These are phyloP conservation scores for Acanthamoeba divionensis DNA, from an alignment of 208 protist genomes.

Conservation along the genomic window DNA sequence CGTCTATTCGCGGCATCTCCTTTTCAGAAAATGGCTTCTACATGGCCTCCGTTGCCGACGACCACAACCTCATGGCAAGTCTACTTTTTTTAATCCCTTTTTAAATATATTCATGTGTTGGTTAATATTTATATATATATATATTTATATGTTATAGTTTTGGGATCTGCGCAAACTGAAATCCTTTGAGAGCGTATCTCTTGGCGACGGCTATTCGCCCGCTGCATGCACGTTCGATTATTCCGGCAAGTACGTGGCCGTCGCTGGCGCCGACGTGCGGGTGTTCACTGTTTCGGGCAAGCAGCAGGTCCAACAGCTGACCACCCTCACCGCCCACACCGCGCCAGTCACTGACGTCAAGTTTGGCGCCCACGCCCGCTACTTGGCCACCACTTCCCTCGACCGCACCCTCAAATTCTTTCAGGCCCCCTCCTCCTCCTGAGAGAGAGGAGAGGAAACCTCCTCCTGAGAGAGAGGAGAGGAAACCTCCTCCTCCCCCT, in stretches of 20 bases:
- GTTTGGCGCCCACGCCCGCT: slow-evolving; percentile 4
- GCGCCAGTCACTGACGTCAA: background rate
- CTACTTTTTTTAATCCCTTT: too few relatives aligned
- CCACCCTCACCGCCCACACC: slow-evolving; percentile 11
- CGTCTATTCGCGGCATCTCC: slow-evolving; percentile 73
- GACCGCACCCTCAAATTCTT: slow-evolving; percentile 57
- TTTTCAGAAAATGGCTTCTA: slow-evolving; percentile 85
- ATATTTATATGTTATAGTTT: slow-evolving; percentile 68
- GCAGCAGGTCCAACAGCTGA: background rate
- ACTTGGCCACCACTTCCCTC: slow-evolving; percentile 20
- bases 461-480: too few relatives aligned
- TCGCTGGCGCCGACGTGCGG: slow-evolving; percentile 60
- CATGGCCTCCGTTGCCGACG: slow-evolving; percentile 82
- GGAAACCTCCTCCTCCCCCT: too few relatives aligned
- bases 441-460: too few relatives aligned
- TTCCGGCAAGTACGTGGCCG: slow-evolving; percentile 68
- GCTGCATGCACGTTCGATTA: slow-evolving; percentile 67
- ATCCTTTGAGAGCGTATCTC: slow-evolving; percentile 67
- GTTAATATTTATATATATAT: too few relatives aligned
- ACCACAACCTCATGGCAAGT: too few relatives aligned
- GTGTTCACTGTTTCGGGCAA: background rate
- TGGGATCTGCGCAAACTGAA: slow-evolving; percentile 96
- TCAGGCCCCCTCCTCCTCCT: background rate
- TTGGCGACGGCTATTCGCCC: background rate
- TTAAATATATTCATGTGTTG: too few relatives aligned